These are phyloP conservation scores for Zasmidium angulare DNA, from an alignment of 2,329 filamentous ascomycete genomes.

Conservation along the genomic window DNA sequence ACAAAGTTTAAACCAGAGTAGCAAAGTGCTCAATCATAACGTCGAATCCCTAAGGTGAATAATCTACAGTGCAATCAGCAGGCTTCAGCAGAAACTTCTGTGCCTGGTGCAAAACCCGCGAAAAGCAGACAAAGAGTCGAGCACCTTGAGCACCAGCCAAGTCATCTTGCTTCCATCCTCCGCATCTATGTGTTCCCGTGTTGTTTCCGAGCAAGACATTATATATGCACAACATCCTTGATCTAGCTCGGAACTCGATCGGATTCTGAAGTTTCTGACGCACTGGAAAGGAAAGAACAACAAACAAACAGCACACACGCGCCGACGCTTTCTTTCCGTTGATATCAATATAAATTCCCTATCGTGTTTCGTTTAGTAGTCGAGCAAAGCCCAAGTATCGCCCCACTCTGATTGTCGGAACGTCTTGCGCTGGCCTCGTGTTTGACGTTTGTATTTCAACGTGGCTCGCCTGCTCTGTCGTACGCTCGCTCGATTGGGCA, in stretches of 20 bases:
- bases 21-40: not conserved
- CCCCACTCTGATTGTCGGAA: constrained; percentile 1
- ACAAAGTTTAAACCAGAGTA: not conserved
- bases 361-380: constrained; percentile 2
- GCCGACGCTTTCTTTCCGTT: not conserved
- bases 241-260: not conserved
- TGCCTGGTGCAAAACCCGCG: no score
- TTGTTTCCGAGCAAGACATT: not conserved
- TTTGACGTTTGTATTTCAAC: not conserved
- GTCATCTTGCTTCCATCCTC: not conserved
- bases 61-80: not conserved
- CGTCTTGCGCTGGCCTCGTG: constrained; percentile 4
- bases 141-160: not conserved
- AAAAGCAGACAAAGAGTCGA: not conserved
- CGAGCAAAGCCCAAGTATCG: constrained; percentile 6
- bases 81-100: no score
- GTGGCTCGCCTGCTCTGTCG: not conserved
- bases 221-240: not conserved
- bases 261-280: not conserved
- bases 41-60: not conserved
- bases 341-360: not conserved
- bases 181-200: not conserved
- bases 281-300: not conserved
- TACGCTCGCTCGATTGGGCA: constrained; percentile 1
- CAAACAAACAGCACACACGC: not conserved